A percentile compares a stretch with the other conserved stretches of the same genome.
Evolutionary conservation across 2,329 filamentous ascomycete species (phyloP).

Genomic region (Sarocladiaceae sp.): DNA sequence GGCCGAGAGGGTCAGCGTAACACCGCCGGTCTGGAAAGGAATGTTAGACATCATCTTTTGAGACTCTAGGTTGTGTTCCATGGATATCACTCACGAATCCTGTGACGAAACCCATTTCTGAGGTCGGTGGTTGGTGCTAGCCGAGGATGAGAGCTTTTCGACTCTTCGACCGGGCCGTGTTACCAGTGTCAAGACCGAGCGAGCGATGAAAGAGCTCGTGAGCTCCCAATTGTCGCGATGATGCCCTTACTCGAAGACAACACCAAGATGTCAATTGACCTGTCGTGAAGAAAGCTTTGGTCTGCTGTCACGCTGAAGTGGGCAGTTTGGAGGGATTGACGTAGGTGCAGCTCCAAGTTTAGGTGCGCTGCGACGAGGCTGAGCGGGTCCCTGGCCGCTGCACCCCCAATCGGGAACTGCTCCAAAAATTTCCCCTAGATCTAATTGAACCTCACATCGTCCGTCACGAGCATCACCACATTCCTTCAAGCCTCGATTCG

Average conservation of each 20-base stretch:
- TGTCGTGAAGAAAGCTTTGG: neutral
- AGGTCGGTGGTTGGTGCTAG: constrained; percentile 3
- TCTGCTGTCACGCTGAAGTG: neutral
- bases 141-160: constrained; percentile 18
- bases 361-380: constrained; percentile 2
- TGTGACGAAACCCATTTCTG: constrained; percentile 65
- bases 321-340: constrained; percentile 7
- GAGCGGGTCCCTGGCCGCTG: constrained; percentile 1
- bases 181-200: neutral
- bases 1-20: constrained; percentile 69
- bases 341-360: constrained; percentile 10
- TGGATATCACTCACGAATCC: constrained; percentile 75
- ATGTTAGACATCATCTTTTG: too few relatives aligned
- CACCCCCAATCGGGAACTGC: constrained; percentile 6
- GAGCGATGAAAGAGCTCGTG: neutral
- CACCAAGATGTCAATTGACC: neutral
- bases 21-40: constrained; percentile 60
- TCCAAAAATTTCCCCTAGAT: constrained; percentile 9
- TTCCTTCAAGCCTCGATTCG: neutral
- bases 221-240: constrained; percentile 5
- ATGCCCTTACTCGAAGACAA: neutral
- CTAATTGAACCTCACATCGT: neutral
- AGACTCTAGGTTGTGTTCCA: too few relatives aligned
- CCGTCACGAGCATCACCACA: neutral
- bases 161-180: neutral